Percentiles rank a stretch among this genome's conserved stretches.
These are phyloP conservation scores for Kwoniella dendrophila DNA, from an alignment of 768 basidiomycete species.

Conservation along the genomic window DNA sequence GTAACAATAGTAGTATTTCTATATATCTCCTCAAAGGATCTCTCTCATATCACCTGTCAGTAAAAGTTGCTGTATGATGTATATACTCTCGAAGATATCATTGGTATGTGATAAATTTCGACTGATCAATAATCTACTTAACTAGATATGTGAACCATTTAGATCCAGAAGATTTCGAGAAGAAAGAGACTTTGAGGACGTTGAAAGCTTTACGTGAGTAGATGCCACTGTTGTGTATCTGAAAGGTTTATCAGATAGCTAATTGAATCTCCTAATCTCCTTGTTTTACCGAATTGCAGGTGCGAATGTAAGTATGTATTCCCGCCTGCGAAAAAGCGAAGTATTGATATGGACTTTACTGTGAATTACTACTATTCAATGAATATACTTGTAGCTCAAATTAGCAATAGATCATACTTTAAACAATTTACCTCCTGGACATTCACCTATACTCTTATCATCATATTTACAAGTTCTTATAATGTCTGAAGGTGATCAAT, in stretches of 20 bases:
- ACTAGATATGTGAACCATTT: constrained; percentile 80
- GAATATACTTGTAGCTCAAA: constrained; percentile 66
- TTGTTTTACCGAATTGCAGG: no score
- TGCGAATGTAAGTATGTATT: constrained; percentile 34
- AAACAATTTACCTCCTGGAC: constrained; percentile 29
- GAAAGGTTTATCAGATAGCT: not conserved
- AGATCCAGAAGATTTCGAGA: constrained; percentile 73
- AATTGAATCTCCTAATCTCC: not conserved
- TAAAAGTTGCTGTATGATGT: not conserved
- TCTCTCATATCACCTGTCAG: not conserved
- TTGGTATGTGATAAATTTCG: no score
- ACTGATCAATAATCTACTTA: no score
- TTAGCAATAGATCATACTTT: constrained; percentile 81
- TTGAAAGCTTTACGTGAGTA: constrained; percentile 76
- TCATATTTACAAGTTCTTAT: constrained; percentile 92
- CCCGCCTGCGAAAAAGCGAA: not conserved
- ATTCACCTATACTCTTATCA: constrained; percentile 72
- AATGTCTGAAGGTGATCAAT: constrained; percentile 93
- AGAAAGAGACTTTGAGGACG: constrained; percentile 68
- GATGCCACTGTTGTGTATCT: not conserved
- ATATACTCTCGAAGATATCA: no score
- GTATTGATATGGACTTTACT: not conserved
- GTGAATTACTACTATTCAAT: constrained; percentile 5
- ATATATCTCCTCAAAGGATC: not conserved
- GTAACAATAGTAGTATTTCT: not conserved